These are phyloP conservation scores for Yamadazyma philogaea DNA, from an alignment of 805 yeast species.

Conservation along the genomic window DNA sequence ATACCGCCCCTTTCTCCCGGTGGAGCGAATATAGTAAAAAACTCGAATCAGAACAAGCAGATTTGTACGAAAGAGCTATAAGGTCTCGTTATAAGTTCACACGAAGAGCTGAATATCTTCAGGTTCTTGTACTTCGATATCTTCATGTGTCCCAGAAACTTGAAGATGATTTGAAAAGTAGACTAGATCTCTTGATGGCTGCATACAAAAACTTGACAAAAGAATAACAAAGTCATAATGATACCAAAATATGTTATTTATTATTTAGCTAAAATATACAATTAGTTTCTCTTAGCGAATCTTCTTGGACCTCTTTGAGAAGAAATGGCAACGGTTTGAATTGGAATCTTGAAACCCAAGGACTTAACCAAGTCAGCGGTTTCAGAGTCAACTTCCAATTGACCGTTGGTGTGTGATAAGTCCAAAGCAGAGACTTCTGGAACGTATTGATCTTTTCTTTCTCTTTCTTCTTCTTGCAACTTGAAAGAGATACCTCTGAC, in stretches of 20 bases:
- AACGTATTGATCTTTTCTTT: slow-evolving; percentile 99
- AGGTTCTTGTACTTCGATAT: background rate
- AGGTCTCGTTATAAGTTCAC: background rate
- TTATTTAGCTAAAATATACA: slow-evolving; percentile 8
- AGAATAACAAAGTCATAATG: background rate
- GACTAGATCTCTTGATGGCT: background rate
- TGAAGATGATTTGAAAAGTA: background rate
- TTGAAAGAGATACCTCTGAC: slow-evolving; percentile 99
- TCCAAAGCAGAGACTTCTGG: slow-evolving; percentile 99
- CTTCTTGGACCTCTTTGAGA: slow-evolving; percentile 88
- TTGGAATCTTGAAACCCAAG: slow-evolving; percentile 85
- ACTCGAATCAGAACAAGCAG: background rate
- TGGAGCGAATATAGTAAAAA: slow-evolving; percentile 2
- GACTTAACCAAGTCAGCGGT: slow-evolving; percentile 93
- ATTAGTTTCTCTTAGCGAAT: slow-evolving; percentile 85
- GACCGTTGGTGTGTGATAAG: slow-evolving; percentile 92
- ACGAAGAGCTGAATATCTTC: slow-evolving; percentile 2
- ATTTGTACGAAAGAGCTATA: background rate
- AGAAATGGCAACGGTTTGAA: slow-evolving; percentile 81
- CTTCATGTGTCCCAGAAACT: background rate
- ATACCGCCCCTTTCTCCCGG: background rate
- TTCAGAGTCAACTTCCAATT: slow-evolving; percentile 94
- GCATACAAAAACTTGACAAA: slow-evolving; percentile 1
- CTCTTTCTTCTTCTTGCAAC: slow-evolving; percentile 99
- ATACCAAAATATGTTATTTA: slow-evolving; percentile 5